phyloP scores from a whole-genome alignment of 1,284 basidiomycete genomes.

The Phlebopus sp. region DNA sequence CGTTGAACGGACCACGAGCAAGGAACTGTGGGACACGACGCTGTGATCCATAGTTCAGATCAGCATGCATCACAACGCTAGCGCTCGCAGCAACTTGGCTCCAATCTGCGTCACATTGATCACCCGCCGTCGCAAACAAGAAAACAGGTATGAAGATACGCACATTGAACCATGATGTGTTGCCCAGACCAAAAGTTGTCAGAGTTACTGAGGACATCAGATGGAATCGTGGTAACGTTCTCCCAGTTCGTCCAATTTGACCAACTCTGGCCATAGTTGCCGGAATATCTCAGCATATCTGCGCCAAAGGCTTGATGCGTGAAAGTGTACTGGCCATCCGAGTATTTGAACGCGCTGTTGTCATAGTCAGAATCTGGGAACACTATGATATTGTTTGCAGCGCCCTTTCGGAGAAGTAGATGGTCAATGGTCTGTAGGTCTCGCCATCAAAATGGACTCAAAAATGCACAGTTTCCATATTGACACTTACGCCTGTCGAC shows the following conservation, averaged over 20 bases:
- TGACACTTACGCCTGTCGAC: constrained; percentile 51
- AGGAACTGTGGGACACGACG: constrained; percentile 85
- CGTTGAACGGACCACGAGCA: constrained; percentile 83
- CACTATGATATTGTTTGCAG: constrained; percentile 72
- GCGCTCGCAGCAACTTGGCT: constrained; percentile 61
- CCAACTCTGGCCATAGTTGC: constrained; percentile 87
- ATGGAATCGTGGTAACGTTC: constrained; percentile 62
- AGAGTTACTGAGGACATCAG: constrained; percentile 49
- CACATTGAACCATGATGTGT: constrained; percentile 86
- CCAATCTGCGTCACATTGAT: constrained; percentile 58
- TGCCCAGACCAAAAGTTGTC: constrained; percentile 78
- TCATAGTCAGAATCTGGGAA: constrained; percentile 81
- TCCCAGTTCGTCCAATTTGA: constrained; percentile 77
- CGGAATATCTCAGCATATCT: constrained; percentile 83
- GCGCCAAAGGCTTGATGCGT: constrained; percentile 82
- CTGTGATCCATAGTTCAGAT: constrained; percentile 55
- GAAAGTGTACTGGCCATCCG: constrained; percentile 67
- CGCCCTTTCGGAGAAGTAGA: constrained; percentile 77
- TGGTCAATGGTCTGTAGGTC: constrained; percentile 60
- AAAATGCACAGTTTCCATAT: not conserved
- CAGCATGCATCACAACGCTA: constrained; percentile 73
- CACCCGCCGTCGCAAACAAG: not conserved
- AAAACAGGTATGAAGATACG: constrained; percentile 25
- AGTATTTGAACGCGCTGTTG: constrained; percentile 56
- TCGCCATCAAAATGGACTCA: constrained; percentile 13